These are phyloP conservation scores for Chytridiales sp. DNA, from an alignment of 371 early-diverging fungal genomes.

Conservation along the genomic window DNA sequence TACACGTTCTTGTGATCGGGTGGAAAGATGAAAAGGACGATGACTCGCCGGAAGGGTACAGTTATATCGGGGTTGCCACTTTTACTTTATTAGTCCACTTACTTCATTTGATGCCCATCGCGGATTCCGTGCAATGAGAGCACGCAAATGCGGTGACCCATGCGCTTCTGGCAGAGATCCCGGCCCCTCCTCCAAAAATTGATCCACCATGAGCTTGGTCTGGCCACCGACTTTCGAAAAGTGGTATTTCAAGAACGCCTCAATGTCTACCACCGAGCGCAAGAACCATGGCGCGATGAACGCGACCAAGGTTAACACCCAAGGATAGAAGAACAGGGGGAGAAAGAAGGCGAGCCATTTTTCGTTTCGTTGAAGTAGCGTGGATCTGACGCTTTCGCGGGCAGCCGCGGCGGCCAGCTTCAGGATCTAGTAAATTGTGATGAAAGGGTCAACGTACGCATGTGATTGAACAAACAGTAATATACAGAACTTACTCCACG, in stretches of 20 bases:
- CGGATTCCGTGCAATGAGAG: too few relatives aligned
- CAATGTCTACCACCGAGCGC: background rate
- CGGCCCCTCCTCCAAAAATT: background rate
- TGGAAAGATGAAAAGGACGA: too few relatives aligned
- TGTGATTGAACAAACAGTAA: background rate
- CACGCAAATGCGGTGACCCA: too few relatives aligned
- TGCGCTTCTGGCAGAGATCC: too few relatives aligned
- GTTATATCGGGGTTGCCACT: too few relatives aligned
- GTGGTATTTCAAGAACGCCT: conserved; percentile 14
- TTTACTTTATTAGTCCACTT: too few relatives aligned
- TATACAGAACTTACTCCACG: background rate
- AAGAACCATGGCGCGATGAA: background rate
- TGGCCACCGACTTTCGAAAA: conserved; percentile 12
- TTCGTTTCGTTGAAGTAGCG: background rate
- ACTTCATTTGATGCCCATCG: too few relatives aligned
- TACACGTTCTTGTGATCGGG: too few relatives aligned
- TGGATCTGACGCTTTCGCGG: background rate
- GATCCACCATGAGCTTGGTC: background rate
- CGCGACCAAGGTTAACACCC: background rate
- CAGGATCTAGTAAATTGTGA: background rate
- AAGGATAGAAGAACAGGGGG: background rate
- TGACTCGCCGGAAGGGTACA: too few relatives aligned
- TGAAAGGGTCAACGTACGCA: too few relatives aligned
- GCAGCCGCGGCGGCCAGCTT: background rate
- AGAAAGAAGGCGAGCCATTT: background rate